A percentile compares a stretch with the other conserved stretches of the same genome.
These are phyloP conservation scores for Schizothecium vesticola DNA, from an alignment of 495 filamentous ascomycete genomes.

Conservation along the genomic window DNA sequence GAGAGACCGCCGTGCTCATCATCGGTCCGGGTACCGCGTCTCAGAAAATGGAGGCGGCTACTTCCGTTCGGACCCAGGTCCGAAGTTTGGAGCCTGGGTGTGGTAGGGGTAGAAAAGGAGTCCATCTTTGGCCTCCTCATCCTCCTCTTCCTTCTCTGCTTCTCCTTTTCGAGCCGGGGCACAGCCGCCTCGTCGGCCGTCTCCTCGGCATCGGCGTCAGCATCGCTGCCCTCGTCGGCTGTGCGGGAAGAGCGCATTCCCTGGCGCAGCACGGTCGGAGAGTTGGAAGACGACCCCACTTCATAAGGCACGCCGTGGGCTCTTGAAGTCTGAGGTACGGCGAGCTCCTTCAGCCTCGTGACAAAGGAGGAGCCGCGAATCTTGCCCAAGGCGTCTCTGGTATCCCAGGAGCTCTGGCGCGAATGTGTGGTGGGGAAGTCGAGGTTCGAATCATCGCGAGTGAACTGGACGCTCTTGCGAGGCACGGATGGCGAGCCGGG, in stretches of 20 bases:
- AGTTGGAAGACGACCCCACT: slow-evolving; percentile 37
- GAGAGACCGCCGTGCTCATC: slow-evolving; percentile 70
- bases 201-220: slow-evolving; percentile 72
- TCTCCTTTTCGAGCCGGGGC: slow-evolving; percentile 36
- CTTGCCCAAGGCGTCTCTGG: slow-evolving; percentile 50
- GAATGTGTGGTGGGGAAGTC: slow-evolving; percentile 42
- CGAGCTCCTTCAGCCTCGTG: slow-evolving; percentile 58
- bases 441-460: slow-evolving; percentile 41
- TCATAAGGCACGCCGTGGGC: slow-evolving; percentile 23
- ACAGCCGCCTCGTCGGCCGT: slow-evolving; percentile 51
- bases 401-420: slow-evolving; percentile 52
- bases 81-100: slow-evolving; percentile 26
- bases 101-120: slow-evolving; percentile 36
- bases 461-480: slow-evolving; percentile 59
- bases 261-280: slow-evolving; percentile 42
- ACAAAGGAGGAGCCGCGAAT: slow-evolving; percentile 60
- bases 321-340: slow-evolving; percentile 44
- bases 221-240: slow-evolving; percentile 58
- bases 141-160: slow-evolving; percentile 50
- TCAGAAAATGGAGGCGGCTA: slow-evolving; percentile 48
- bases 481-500: slow-evolving; percentile 12
- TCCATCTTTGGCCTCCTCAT: slow-evolving; percentile 49
- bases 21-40: slow-evolving; percentile 66
- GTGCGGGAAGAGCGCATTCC: slow-evolving; percentile 40
- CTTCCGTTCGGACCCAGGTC: slow-evolving; percentile 27